Evolutionary conservation across 1,139 yeast species (phyloP).

Genomic region (Geotrichum citri-aurantii): DNA sequence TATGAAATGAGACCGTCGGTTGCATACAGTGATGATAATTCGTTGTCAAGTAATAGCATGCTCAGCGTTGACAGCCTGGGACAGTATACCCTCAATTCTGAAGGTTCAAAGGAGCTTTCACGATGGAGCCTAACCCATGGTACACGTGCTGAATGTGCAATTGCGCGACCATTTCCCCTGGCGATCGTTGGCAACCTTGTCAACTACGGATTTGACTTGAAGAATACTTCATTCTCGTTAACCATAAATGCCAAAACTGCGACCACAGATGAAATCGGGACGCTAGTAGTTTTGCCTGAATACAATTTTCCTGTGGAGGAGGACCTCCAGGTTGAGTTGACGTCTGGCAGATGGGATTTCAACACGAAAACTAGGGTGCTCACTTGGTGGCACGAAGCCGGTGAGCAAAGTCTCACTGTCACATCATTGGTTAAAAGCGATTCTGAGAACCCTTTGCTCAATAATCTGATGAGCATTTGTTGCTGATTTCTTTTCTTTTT

Average conservation of each 20-base stretch:
- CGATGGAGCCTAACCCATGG: slow-evolving; percentile 5
- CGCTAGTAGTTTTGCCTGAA: slow-evolving; percentile 60
- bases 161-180: slow-evolving; percentile 36
- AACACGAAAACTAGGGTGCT: slow-evolving; percentile 50
- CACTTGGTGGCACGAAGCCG: slow-evolving; percentile 62
- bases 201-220: slow-evolving; percentile 30
- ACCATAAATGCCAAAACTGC: slow-evolving; percentile 35
- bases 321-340: slow-evolving; percentile 34
- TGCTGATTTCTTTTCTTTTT: not conserved
- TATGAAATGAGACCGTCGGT: not conserved
- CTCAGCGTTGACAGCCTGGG: not conserved
- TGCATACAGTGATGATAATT: not conserved
- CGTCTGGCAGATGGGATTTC: slow-evolving; percentile 50
- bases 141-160: slow-evolving; percentile 50
- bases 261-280: slow-evolving; percentile 33
- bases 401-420: slow-evolving; percentile 33
- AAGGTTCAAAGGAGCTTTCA: not conserved
- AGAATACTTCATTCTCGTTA: slow-evolving; percentile 34
- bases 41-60: not conserved
- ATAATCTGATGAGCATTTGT: not conserved
- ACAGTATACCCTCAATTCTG: not conserved
- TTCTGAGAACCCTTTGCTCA: not conserved
- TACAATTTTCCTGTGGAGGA: slow-evolving; percentile 53
- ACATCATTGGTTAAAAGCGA: slow-evolving; percentile 1
- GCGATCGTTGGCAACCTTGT: slow-evolving; percentile 30